These are phyloP conservation scores for Aspergillus sp. DNA, from an alignment of 2,329 filamentous ascomycete genomes.

Conservation along the genomic window DNA sequence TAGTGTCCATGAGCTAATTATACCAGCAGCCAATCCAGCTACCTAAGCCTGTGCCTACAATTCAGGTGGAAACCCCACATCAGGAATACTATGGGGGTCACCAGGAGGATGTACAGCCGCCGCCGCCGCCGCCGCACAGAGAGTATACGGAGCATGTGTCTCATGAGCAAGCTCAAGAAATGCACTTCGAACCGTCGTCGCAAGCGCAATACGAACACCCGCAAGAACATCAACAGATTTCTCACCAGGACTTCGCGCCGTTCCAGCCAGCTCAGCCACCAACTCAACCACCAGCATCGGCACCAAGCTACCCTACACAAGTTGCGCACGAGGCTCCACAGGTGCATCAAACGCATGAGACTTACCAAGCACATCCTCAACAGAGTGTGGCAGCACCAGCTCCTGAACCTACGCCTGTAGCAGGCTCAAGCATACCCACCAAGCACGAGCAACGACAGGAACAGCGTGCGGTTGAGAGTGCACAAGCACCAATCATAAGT, in stretches of 20 bases:
- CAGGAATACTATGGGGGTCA: neutral
- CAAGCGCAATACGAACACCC: neutral
- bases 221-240: neutral
- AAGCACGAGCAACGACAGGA: neutral
- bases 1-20: neutral
- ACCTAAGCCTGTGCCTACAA: neutral
- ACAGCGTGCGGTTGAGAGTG: neutral
- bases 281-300: neutral
- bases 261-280: neutral
- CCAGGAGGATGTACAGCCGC: neutral
- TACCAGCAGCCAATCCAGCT: neutral
- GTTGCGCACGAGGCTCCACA: neutral
- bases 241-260: neutral
- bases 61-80: neutral
- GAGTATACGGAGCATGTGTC: neutral
- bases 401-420: too few species aligned
- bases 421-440: neutral
- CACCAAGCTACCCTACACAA: neutral
- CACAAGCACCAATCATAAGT: conserved; percentile 30
- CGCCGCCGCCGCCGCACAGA: neutral
- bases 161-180: neutral
- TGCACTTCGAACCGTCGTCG: neutral
- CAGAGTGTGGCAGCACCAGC: neutral
- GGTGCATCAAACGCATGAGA: neutral
- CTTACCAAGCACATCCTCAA: neutral